Evolutionary conservation across 352 stramenopile genomes (phyloP), one percentile per base, ranked within the genome.

Genomic region (Pythium insidiosum): DNA sequence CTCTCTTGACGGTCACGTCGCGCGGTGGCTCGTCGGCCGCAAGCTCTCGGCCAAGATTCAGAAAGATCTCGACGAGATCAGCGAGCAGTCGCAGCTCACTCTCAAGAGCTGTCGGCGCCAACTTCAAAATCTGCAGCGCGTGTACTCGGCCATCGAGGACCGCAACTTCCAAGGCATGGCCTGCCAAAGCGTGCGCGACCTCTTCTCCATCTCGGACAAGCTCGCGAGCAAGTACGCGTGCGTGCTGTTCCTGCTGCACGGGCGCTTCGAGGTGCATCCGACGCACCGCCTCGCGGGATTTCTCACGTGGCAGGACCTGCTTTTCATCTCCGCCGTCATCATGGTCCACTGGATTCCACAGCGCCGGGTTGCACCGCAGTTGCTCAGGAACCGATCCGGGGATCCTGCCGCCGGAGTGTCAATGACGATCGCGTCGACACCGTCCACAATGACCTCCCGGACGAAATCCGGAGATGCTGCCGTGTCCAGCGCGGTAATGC

Each of bases 1-100:
- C 61, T 62, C 68, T 37, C 66, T 87, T 40, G 74, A 93, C 40
- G 63, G 63, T 31, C 50, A 73, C 36, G 72, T 91, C 22, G 67
- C 75, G 23, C 75, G 81, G 21, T 84, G 80, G 66, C 53, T 93
- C 22, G 39, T 91, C 46, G 81, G 81, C 43, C 81, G 83, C 41
- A 89, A 93, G 53, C 76, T 89, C 36, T 81, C 72, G 18, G 59
- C 76, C n/a, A 79, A 80, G 34, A 66, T 88, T 42, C 73, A 88
- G 43, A 93, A 93, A 50, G 81, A 93, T 38, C 62, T 93, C 19
- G 81, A 93, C 53, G 78, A 93, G 54, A 80, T 93, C 41, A 84
- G 73, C 12, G 78, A 90, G 37, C 47, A 67, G 16, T 68, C 73
- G 1, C 60, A 77, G 44, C 64, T 63, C 35, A 88, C 74, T 25